Evolutionary conservation across 75 land plant genomes (phyloP), one percentile per base, ranked within the genome.

Genomic region (Pinus tabuliformis): DNA sequence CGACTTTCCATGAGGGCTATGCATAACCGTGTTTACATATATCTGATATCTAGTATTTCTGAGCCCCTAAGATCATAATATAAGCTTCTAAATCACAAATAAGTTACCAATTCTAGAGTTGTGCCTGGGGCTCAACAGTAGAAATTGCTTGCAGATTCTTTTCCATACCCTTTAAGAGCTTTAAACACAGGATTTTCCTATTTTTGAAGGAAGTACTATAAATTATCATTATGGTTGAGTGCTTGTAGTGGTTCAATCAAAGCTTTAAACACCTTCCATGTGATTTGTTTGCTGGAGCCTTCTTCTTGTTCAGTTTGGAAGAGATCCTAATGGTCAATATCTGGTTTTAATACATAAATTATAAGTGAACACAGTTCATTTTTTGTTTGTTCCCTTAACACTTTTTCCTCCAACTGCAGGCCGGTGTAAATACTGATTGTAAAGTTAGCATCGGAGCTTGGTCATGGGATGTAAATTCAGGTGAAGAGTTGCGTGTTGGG

Each of bases 401-500:
- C 37, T 28, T 77, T 63, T 15, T 28, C 37, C 28, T 60, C 14
- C 58, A 22, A 11, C 18, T 68, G 56, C 76, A 95, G 98, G 87
- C 82, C 42, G 95, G 98, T 62, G 93, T 85, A 16, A 75, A 75
- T 45, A 84, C 78, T 15, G 90, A 88, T 33, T 79, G 80, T 45
- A 86, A 87, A 65, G 95, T 83, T 17, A 83, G 85, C 30, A 81
- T 95, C 2, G 98, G 98, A 58, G 98, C 98, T 54, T 95, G 98
- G 98, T 86, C 95, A 21, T 95, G 98, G 98, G 98, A 92, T 73
- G 75, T 65, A 33, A 78, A 76, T 71, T 79, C 91, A 30, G 95
- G 92, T 30, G 98, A 95, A 65, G 98, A 92, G 66, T 64, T 92
- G 75, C 89, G 91, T 13, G 98, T 90, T 3, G 98, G 98, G 54